Evolutionary conservation across 208 protist species (phyloP).

Genomic region (Leishmania mexicana): DNA sequence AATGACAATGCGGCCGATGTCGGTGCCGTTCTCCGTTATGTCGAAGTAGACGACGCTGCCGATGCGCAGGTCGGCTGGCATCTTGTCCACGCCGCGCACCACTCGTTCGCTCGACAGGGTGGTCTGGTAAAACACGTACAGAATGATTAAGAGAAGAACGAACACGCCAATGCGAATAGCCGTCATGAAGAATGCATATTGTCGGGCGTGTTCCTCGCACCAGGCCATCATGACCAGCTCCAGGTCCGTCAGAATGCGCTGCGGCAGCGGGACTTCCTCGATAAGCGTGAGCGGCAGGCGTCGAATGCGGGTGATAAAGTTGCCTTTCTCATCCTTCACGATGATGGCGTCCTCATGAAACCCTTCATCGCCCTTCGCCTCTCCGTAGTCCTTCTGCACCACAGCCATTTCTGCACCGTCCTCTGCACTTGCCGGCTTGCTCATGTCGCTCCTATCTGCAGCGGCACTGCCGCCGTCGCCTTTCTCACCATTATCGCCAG

Average conservation of each 20-base stretch:
- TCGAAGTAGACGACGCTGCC: slow-evolving; percentile 91
- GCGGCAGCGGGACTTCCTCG: slow-evolving; percentile 81
- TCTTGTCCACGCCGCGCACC: slow-evolving; percentile 82
- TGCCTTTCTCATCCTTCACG: slow-evolving; percentile 68
- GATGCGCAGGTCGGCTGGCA: slow-evolving; percentile 82
- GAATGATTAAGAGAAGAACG: slow-evolving; percentile 70
- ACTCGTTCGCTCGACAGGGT: slow-evolving; percentile 78
- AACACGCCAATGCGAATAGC: slow-evolving; percentile 65
- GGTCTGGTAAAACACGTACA: slow-evolving; percentile 87
- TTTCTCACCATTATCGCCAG: neutral
- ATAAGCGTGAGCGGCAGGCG: slow-evolving; percentile 79
- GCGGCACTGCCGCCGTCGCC: neutral
- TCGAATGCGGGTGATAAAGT: slow-evolving; percentile 66
- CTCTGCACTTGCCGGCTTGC: neutral
- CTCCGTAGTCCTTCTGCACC: slow-evolving; percentile 30
- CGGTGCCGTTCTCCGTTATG: slow-evolving; percentile 77
- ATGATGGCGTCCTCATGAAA: slow-evolving; percentile 64
- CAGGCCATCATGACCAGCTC: slow-evolving; percentile 91
- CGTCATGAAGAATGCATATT: slow-evolving; percentile 74
- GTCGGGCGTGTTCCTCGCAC: slow-evolving; percentile 87
- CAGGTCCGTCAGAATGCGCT: slow-evolving; percentile 75
- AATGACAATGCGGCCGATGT: slow-evolving; percentile 86
- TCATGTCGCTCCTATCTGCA: neutral
- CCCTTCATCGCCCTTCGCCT: slow-evolving; percentile 33
- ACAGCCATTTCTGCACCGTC: slow-evolving; percentile 10